A percentile compares a stretch with the other conserved stretches of the same genome.
phyloP scores from a whole-genome alignment of 2,329 filamentous ascomycete species.

The Pestalotiopsis sp. region DNA sequence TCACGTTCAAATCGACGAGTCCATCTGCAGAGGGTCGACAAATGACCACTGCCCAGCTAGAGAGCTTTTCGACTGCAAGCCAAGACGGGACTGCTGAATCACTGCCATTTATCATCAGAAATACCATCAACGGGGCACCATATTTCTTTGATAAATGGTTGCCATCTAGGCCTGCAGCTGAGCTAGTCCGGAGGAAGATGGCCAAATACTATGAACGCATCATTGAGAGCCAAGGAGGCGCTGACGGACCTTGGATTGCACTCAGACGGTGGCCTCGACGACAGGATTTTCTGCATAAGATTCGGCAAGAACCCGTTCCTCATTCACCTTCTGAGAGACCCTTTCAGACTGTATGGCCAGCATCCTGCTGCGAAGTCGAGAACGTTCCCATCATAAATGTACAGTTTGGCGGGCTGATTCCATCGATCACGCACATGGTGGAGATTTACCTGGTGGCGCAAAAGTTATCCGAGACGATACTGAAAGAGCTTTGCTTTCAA shows the following conservation, averaged over 20 bases:
- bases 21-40: conserved; percentile 19
- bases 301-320: conserved; percentile 12
- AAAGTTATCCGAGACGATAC: conserved; percentile 55
- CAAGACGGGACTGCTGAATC: conserved; percentile 22
- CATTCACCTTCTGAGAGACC: conserved; percentile 35
- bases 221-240: conserved; percentile 38
- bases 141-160: conserved; percentile 45
- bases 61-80: conserved; percentile 18
- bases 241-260: conserved; percentile 50
- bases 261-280: conserved; percentile 54
- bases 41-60: conserved; percentile 10
- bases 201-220: conserved; percentile 13
- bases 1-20: conserved; percentile 39
- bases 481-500: conserved; percentile 54
- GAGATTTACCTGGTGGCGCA: conserved; percentile 66
- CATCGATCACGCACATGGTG: conserved; percentile 71
- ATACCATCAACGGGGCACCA: conserved; percentile 32
- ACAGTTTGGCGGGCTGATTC: conserved; percentile 64
- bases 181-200: conserved; percentile 40
- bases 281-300: conserved; percentile 59
- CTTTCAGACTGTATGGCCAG: conserved; percentile 47
- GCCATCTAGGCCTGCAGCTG: conserved; percentile 42
- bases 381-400: conserved; percentile 43
- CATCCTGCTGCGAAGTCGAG: conserved; percentile 52
- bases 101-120: conserved; percentile 41